phyloP scores from a whole-genome alignment of 2,329 filamentous ascomycete species.

The Lecanicillium sp. region DNA sequence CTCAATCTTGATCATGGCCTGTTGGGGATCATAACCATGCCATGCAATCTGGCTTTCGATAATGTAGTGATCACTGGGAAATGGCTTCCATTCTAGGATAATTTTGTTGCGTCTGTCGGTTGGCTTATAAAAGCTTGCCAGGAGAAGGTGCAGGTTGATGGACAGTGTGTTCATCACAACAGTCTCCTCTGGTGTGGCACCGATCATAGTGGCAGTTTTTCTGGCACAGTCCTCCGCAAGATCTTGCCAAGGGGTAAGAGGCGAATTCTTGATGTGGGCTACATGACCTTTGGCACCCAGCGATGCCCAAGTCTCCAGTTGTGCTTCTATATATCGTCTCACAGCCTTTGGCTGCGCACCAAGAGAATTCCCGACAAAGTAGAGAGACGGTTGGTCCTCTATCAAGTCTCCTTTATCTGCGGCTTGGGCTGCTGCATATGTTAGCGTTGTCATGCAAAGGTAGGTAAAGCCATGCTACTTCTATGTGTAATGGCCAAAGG shows the following conservation, averaged over 20 bases:
- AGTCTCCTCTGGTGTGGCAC: slow-evolving; percentile 64
- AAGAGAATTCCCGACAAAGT: slow-evolving; percentile 85
- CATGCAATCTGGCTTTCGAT: slow-evolving; percentile 72
- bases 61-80: slow-evolving; percentile 82
- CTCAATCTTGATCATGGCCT: slow-evolving; percentile 67
- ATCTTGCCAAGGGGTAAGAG: slow-evolving; percentile 66
- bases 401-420: slow-evolving; percentile 26
- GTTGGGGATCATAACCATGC: slow-evolving; percentile 58
- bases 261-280: slow-evolving; percentile 56
- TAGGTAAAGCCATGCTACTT: too few species aligned
- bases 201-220: slow-evolving; percentile 66
- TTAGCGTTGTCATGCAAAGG: too few species aligned
- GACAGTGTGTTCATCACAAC: slow-evolving; percentile 86
- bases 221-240: slow-evolving; percentile 67
- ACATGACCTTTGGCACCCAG: slow-evolving; percentile 88
- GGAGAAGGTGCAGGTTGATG: slow-evolving; percentile 70
- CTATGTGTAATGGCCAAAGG: too few species aligned
- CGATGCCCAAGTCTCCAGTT: slow-evolving; percentile 76
- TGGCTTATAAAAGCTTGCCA: slow-evolving; percentile 78
- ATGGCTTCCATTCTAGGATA: slow-evolving; percentile 83
- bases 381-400: too few species aligned
- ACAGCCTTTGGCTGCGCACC: slow-evolving; percentile 72
- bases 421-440: slow-evolving; percentile 10
- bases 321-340: slow-evolving; percentile 57
- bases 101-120: slow-evolving; percentile 62